Evolutionary conservation across 257 asterid genomes (phyloP).

Genomic region (Prunella vulgaris): DNA sequence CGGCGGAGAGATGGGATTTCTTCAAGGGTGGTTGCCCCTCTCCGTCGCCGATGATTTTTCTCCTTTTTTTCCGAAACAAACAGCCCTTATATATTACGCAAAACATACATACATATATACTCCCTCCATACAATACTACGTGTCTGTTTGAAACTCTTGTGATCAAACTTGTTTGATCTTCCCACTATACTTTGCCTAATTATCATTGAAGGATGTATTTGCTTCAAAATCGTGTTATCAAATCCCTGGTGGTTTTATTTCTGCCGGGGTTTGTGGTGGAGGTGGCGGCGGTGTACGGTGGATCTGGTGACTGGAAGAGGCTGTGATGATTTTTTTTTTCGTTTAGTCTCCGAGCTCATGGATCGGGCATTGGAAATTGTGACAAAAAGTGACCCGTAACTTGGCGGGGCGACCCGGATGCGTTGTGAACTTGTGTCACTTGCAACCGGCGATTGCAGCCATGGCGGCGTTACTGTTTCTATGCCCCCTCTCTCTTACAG

Average conservation of each 20-base stretch:
- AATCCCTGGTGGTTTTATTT: neutral
- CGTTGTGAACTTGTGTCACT: neutral
- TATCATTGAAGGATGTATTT: neutral
- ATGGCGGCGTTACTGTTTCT: neutral
- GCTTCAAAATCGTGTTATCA: neutral
- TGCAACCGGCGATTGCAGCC: neutral
- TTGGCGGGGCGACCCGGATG: neutral
- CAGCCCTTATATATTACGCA: neutral
- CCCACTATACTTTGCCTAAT: neutral
- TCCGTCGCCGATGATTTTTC: constrained; percentile 11
- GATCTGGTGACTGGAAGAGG: constrained; percentile 11
- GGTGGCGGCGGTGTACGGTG: too few relatives aligned
- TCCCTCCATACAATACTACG: too few relatives aligned
- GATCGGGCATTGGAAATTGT: neutral
- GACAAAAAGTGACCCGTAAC: neutral
- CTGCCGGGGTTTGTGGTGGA: neutral
- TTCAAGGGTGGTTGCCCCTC: constrained; percentile 50
- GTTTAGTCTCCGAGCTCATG: neutral
- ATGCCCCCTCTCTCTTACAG: neutral
- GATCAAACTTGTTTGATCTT: too few relatives aligned
- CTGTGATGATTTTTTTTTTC: neutral
- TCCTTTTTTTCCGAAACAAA: neutral
- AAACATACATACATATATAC: too few relatives aligned
- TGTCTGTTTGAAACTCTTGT: neutral
- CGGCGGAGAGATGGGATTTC: constrained; percentile 17